These are phyloP conservation scores for Neurospora sp. DNA, from an alignment of 495 filamentous ascomycete genomes.

Conservation along the genomic window DNA sequence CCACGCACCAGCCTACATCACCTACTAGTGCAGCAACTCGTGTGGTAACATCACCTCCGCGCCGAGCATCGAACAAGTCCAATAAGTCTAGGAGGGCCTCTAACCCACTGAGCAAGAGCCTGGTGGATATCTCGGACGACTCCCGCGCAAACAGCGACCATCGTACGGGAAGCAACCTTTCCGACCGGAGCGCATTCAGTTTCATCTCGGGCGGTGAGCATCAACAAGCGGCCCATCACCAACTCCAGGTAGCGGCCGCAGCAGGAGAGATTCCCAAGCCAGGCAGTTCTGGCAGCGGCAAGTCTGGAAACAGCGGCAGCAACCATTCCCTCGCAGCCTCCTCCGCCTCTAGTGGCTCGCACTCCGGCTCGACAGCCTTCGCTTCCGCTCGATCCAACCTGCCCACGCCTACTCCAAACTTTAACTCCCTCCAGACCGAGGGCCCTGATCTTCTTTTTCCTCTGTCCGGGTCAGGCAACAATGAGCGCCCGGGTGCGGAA, in stretches of 20 bases:
- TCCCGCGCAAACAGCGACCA: constrained; percentile 24
- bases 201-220: constrained; percentile 11
- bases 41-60: constrained; percentile 6
- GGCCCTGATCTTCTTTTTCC: not conserved
- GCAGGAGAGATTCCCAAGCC: constrained; percentile 10
- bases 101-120: not conserved
- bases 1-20: not conserved
- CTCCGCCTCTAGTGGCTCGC: not conserved
- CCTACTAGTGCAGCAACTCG: not conserved
- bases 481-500: not conserved
- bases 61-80: constrained; percentile 8
- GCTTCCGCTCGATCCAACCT: not conserved
- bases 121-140: constrained; percentile 12
- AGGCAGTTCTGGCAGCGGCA: constrained; percentile 7
- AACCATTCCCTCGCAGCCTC: constrained; percentile 8
- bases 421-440: not conserved
- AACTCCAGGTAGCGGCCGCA: constrained; percentile 14
- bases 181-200: constrained; percentile 30
- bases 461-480: not conserved
- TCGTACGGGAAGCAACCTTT: constrained; percentile 31
- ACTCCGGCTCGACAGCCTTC: not conserved
- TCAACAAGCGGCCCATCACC: not conserved
- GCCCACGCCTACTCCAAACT: not conserved
- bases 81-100: not conserved
- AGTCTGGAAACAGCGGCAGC: constrained; percentile 21